Percentiles rank a stretch among this genome's conserved stretches.
phyloP scores from a whole-genome alignment of 768 basidiomycete genomes.

The Multifurca ochricompacta region DNA sequence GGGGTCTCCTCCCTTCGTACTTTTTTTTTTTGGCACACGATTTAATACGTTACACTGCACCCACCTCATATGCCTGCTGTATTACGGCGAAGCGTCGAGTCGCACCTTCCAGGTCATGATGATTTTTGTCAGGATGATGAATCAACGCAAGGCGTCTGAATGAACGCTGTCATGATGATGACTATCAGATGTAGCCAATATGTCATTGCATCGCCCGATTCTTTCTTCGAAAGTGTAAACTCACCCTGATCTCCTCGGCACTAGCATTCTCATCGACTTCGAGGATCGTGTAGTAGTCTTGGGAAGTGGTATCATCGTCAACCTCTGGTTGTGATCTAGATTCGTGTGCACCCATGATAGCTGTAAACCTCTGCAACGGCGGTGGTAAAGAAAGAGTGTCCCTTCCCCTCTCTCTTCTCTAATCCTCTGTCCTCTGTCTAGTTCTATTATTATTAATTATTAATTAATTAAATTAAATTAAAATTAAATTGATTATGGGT shows the following conservation, averaged over 20 bases:
- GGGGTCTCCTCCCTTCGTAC: neutral
- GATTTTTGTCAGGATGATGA: constrained; percentile 87
- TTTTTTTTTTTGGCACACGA: neutral
- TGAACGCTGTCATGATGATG: constrained; percentile 45
- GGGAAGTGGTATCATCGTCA: constrained; percentile 24
- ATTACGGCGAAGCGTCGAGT: constrained; percentile 81
- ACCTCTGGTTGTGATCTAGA: constrained; percentile 38
- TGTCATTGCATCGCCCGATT: neutral
- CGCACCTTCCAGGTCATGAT: constrained; percentile 72
- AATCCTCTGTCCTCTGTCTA: too few relatives aligned
- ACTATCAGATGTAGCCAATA: constrained; percentile 6
- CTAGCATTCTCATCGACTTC: constrained; percentile 77
- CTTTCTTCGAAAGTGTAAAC: constrained; percentile 10
- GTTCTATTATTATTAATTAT: too few relatives aligned
- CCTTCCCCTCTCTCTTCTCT: neutral
- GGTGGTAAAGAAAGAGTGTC: neutral
- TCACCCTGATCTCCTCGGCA: constrained; percentile 81
- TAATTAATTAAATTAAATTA: too few relatives aligned
- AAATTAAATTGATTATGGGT: too few relatives aligned
- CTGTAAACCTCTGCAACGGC: neutral
- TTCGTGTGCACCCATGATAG: constrained; percentile 60
- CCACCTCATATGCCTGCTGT: constrained; percentile 93
- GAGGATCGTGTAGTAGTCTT: constrained; percentile 79
- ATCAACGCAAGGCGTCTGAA: constrained; percentile 80
- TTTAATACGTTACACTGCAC: constrained; percentile 23